Base-by-base conservation (phyloP, 192 early-diverging fungal genomes). In the Coemansia sp. region DNA sequence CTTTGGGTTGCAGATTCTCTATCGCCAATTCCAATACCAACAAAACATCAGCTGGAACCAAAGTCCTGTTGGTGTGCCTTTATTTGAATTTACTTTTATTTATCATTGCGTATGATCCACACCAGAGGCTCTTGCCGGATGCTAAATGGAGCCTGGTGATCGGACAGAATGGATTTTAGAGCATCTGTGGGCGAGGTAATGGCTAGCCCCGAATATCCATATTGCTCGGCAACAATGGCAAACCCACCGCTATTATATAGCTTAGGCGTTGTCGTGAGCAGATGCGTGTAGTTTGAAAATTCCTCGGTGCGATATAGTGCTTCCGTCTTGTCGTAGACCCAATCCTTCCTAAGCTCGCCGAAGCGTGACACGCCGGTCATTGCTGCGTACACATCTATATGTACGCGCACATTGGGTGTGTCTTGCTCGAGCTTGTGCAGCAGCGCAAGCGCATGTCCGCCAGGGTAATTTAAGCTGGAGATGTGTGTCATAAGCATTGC, bases 391-490 rank as follows among this genome's bases (percentile, higher is more conserved):
- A 78, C 81, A 69, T 93, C 95, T 52, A 95, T 85, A 71, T 97
- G 95, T 4, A 83, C 81, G 11, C 33, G 36, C 21, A 61, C 81
- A 16, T 62, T 43, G 10, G 67, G 36, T 35, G 77, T 68, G 24
- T 14, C 48, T 1, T 43, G 36, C 21, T 83, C 75, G 5, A 89
- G 72, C 7, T 72, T 63, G 71, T 94, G 90, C 21, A 96, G 71
- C 41, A 63, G 66, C 20, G 75, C 66, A 38, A 98, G 69, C 1
- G 95, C 95, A 10, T 86, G 64, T 2, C 93, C 97, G 8, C 95
- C 97, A 16, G 97, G 95, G 60, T 98, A 98, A 79, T 98, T 98
- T 5, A 75, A 68, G 14, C 82, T 76, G 10, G 95, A 96, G 5
- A 92, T 69, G 20, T 81, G 69, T 11, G 87, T 69, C 67, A 88